phyloP scores from a whole-genome alignment of 1,284 basidiomycete genomes.

The Moesziomyces antarcticus region DNA sequence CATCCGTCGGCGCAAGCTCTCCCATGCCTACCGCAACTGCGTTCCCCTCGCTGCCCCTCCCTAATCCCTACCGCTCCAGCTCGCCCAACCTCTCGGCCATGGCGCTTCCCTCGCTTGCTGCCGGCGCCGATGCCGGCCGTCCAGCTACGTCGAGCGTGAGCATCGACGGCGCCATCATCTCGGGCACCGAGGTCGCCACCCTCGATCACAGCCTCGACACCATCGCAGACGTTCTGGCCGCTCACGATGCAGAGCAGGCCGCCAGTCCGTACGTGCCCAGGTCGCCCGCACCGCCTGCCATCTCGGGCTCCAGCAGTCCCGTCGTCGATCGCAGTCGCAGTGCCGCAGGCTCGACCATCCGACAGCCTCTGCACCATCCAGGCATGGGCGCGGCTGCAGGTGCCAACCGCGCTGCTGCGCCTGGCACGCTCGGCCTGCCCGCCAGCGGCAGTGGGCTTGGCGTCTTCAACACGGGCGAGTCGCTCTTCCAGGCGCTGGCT shows the following conservation, averaged over 20 bases:
- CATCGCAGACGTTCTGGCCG: conserved; percentile 56
- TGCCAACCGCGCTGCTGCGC: conserved; percentile 17
- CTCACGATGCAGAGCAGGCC: conserved; percentile 47
- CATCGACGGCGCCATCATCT: conserved; percentile 66
- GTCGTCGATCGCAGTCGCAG: conserved; percentile 25
- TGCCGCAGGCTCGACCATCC: conserved; percentile 14
- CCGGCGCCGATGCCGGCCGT: conserved; percentile 40
- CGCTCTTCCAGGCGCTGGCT: conserved; percentile 38
- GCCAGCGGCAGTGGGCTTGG: conserved; percentile 35
- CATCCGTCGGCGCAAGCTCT: conserved; percentile 12
- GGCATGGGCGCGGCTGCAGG: conserved; percentile 17
- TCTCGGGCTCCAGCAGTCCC: conserved; percentile 33
- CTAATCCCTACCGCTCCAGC: conserved; percentile 56
- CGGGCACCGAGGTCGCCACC: conserved; percentile 54
- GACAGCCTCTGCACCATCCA: conserved; percentile 36
- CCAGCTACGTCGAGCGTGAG: conserved; percentile 56
- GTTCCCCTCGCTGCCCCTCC: conserved; percentile 56
- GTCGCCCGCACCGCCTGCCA: conserved; percentile 25
- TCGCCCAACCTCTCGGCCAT: conserved; percentile 51
- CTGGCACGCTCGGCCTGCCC: conserved; percentile 23
- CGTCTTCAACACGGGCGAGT: conserved; percentile 40
- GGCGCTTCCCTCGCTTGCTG: conserved; percentile 37
- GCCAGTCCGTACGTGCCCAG: conserved; percentile 49
- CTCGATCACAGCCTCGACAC: conserved; percentile 56
- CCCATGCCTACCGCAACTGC: conserved; percentile 52